These are phyloP conservation scores for Neurospora africana DNA, from an alignment of 495 filamentous ascomycete genomes.

Conservation along the genomic window DNA sequence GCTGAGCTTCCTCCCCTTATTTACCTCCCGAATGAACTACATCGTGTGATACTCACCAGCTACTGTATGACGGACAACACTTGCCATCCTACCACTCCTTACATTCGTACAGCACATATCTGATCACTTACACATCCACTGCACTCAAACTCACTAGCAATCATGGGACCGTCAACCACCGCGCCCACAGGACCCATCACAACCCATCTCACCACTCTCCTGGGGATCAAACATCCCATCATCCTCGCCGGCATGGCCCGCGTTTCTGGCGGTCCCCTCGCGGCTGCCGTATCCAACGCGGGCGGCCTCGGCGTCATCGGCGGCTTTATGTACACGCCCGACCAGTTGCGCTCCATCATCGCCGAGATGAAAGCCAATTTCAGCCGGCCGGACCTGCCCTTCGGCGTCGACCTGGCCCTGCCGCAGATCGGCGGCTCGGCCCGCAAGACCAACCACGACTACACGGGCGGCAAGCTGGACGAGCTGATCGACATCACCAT, in stretches of 20 bases:
- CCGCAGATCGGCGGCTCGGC: constrained; percentile 73
- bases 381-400: constrained; percentile 51
- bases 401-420: constrained; percentile 80
- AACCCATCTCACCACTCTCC: constrained; percentile 65
- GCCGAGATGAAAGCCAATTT: constrained; percentile 69
- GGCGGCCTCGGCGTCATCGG: constrained; percentile 80
- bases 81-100: background rate
- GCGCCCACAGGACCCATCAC: constrained; percentile 44
- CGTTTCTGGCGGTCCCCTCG: constrained; percentile 63
- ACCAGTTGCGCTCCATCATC: constrained; percentile 68
- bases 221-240: constrained; percentile 72
- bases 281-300: constrained; percentile 77
- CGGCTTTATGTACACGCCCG: constrained; percentile 74
- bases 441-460: constrained; percentile 83
- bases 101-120: background rate
- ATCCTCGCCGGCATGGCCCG: constrained; percentile 84
- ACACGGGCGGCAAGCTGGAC: constrained; percentile 73
- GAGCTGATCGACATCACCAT: constrained; percentile 75
- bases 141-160: background rate
- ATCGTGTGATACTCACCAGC: background rate
- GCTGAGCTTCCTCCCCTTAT: background rate
- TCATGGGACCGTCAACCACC: constrained; percentile 2
- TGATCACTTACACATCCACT: background rate
- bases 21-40: background rate
- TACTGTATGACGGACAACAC: background rate